Evolutionary conservation across 768 basidiomycete genomes (phyloP).

Genomic region (Tubosaeta sp.): DNA sequence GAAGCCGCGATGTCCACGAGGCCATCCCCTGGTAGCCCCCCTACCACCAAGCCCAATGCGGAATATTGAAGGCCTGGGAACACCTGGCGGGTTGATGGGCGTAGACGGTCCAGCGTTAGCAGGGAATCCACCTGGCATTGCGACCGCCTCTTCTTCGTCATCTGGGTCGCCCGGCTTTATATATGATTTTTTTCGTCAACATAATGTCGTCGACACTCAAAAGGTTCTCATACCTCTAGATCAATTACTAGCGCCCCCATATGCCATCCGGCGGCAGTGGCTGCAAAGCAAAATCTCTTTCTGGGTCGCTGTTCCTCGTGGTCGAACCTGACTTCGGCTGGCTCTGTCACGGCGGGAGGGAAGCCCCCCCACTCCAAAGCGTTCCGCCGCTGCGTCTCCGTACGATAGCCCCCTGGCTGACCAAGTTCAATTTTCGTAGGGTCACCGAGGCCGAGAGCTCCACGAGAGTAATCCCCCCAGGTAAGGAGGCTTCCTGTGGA

Average conservation of each 20-base stretch:
- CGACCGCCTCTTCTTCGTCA: constrained; percentile 29
- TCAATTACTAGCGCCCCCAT: constrained; percentile 86
- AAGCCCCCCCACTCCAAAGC: constrained; percentile 17
- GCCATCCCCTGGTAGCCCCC: constrained; percentile 33
- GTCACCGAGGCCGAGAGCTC: constrained; percentile 85
- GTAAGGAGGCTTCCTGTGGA: constrained; percentile 70
- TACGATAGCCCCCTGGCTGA: constrained; percentile 55
- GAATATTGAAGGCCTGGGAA: constrained; percentile 30
- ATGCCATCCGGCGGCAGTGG: constrained; percentile 88
- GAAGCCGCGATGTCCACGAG: constrained; percentile 10
- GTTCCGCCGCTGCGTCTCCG: constrained; percentile 33
- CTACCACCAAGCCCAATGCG: constrained; percentile 61
- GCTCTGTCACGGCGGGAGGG: constrained; percentile 48
- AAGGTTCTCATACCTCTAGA: constrained; percentile 50
- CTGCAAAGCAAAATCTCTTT: constrained; percentile 72
- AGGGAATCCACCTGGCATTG: constrained; percentile 35
- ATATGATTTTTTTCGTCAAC: constrained; percentile 4
- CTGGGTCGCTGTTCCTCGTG: constrained; percentile 45
- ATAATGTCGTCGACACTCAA: not conserved
- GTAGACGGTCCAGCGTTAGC: constrained; percentile 13
- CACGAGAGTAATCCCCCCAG: constrained; percentile 74
- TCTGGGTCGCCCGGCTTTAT: constrained; percentile 32
- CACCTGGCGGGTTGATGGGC: constrained; percentile 11
- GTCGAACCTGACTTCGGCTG: constrained; percentile 72
- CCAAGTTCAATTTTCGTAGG: constrained; percentile 51